A percentile compares a stretch with the other conserved stretches of the same genome.
Conservation (phyloP, 2,329 filamentous ascomycete species). For the Microascus cirrosus region DNA sequence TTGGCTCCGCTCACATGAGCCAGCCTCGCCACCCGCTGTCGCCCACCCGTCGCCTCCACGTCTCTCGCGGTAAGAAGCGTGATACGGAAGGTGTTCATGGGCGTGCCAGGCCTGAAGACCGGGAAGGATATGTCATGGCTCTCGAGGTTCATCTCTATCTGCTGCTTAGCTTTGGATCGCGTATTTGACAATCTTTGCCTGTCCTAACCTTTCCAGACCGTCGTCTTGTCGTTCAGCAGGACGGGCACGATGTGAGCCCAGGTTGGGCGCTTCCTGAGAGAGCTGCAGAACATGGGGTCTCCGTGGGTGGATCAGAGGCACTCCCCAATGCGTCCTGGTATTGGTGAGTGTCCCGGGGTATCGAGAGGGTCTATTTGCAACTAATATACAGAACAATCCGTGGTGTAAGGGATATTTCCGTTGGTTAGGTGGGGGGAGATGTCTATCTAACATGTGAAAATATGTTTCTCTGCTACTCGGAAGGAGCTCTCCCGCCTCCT, state of each 20-base stretch:
- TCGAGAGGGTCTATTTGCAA: not conserved
- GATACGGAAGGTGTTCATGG: not conserved
- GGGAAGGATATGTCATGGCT: slow-evolving; percentile 34
- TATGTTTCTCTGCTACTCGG: not conserved
- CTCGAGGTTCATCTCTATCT: slow-evolving; percentile 26
- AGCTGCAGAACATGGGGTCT: slow-evolving; percentile 24
- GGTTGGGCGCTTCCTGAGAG: slow-evolving; percentile 21
- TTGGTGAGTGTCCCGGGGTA: not conserved
- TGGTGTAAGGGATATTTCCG: not conserved
- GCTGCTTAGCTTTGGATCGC: slow-evolving; percentile 2
- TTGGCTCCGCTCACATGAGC: slow-evolving; percentile 25
- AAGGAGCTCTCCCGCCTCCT: not conserved
- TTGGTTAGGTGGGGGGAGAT: not conserved
- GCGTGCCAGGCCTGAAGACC: slow-evolving; percentile 9
- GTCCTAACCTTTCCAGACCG: slow-evolving; percentile 14
- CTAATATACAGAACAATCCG: not conserved
- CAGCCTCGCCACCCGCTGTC: slow-evolving; percentile 26
- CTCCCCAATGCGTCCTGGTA: not conserved
- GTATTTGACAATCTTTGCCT: slow-evolving; percentile 5
- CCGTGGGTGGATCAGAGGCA: not conserved
- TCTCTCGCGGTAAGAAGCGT: not conserved
- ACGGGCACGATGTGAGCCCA: slow-evolving; percentile 21
- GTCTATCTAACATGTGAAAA: not conserved
- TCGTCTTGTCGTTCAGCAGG: slow-evolving; percentile 10
- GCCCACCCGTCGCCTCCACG: slow-evolving; percentile 8